phyloP scores from a whole-genome alignment of 768 basidiomycete genomes.

The Rhizopogon rudus region DNA sequence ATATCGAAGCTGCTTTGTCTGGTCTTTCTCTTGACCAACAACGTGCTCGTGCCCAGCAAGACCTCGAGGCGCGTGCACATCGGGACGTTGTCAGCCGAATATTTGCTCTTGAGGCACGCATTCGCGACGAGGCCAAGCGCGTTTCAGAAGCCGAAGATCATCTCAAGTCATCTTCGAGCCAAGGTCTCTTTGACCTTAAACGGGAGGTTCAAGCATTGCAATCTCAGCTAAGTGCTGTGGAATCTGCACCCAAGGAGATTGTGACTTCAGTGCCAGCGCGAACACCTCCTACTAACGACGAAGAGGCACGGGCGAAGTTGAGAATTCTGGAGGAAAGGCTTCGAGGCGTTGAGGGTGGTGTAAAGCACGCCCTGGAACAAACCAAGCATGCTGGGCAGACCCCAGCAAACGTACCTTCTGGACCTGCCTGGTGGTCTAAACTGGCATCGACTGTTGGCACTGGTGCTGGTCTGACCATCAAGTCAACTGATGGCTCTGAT shows the following conservation, averaged over 20 bases:
- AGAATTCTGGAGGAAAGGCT: constrained; percentile 59
- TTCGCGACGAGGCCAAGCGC: constrained; percentile 41
- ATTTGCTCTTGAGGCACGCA: constrained; percentile 48
- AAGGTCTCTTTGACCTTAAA: constrained; percentile 44
- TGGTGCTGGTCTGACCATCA: constrained; percentile 54
- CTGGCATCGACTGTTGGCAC: constrained; percentile 40
- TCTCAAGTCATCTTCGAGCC: constrained; percentile 37
- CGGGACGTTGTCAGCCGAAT: constrained; percentile 52
- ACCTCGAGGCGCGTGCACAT: constrained; percentile 46
- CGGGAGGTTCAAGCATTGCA: constrained; percentile 54
- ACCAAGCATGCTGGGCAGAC: constrained; percentile 44
- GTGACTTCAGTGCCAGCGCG: constrained; percentile 8
- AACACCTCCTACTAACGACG: constrained; percentile 35
- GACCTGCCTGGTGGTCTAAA: constrained; percentile 71
- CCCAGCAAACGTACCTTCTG: constrained; percentile 28
- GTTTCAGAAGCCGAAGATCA: constrained; percentile 51
- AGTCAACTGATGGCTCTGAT: constrained; percentile 71
- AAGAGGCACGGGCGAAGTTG: constrained; percentile 52
- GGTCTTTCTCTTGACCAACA: constrained; percentile 54
- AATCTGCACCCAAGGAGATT: constrained; percentile 16
- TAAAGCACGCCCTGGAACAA: constrained; percentile 69
- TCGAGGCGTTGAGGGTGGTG: constrained; percentile 52
- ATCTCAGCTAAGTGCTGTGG: constrained; percentile 31
- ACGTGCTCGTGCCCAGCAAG: constrained; percentile 43
- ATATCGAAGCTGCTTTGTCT: constrained; percentile 59